These are phyloP conservation scores for Botryotinia narcissicola DNA, from an alignment of 2,329 filamentous ascomycete species.

Conservation along the genomic window DNA sequence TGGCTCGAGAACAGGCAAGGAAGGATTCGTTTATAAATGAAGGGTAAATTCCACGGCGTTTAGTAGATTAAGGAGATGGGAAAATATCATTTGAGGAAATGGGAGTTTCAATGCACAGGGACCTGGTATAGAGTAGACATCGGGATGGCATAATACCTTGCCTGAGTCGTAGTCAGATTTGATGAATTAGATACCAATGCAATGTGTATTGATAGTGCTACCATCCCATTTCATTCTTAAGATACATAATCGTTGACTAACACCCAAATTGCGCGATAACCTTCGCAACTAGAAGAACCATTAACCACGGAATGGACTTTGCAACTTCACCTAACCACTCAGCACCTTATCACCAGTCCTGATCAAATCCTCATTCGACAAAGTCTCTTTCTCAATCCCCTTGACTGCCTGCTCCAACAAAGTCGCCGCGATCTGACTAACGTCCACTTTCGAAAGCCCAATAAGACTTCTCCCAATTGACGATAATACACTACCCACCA, in stretches of 20 bases:
- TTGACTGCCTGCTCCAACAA: conserved; percentile 43
- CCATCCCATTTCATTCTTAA: background rate
- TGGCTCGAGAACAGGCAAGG: background rate
- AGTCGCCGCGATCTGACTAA: conserved; percentile 43
- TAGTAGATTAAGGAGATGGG: background rate
- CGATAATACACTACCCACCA: conserved; percentile 29
- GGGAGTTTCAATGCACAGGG: background rate
- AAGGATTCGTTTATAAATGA: background rate
- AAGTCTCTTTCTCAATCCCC: conserved; percentile 9
- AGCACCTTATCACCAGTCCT: background rate
- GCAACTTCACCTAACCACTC: background rate
- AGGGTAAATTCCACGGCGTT: background rate
- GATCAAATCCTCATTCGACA: background rate
- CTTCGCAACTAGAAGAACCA: background rate
- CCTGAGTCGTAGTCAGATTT: background rate
- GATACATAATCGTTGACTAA: background rate
- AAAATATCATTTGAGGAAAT: background rate
- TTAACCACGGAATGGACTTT: background rate
- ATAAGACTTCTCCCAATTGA: conserved; percentile 29
- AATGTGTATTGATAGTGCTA: background rate
- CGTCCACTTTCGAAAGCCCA: conserved; percentile 40
- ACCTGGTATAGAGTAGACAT: background rate
- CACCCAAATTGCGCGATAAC: background rate
- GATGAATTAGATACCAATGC: background rate
- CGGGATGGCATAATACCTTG: background rate